Evolutionary conservation across 768 basidiomycete species (phyloP).

Genomic region (Mycena galopus): DNA sequence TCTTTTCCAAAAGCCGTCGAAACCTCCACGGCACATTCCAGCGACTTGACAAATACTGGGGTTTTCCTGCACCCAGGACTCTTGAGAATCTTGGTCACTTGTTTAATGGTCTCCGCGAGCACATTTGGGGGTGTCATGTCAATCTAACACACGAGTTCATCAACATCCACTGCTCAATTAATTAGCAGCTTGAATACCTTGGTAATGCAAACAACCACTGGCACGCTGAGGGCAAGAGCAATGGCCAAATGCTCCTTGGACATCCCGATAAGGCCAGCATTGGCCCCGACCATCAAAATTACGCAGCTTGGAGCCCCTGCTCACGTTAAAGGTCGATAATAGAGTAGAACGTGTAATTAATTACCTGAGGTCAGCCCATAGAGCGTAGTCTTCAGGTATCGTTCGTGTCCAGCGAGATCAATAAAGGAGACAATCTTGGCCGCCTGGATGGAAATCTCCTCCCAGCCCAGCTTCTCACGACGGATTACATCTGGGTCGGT

Average conservation of each 20-base stretch:
- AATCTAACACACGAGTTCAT: slow-evolving; percentile 74
- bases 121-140: slow-evolving; percentile 98
- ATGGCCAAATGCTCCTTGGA: slow-evolving; percentile 98
- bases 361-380: slow-evolving; percentile 90
- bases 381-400: slow-evolving; percentile 92
- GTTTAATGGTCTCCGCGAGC: slow-evolving; percentile 90
- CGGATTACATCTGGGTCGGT: slow-evolving; percentile 74
- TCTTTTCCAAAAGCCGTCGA: slow-evolving; percentile 81
- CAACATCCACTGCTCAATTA: neutral
- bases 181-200: slow-evolving; percentile 65
- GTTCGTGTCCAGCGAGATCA: slow-evolving; percentile 96
- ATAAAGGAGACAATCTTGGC: slow-evolving; percentile 97
- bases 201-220: slow-evolving; percentile 93
- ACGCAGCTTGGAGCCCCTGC: slow-evolving; percentile 87
- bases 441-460: slow-evolving; percentile 89
- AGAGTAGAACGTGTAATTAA: neutral
- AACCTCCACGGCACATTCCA: slow-evolving; percentile 85
- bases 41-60: slow-evolving; percentile 87
- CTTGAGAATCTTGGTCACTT: slow-evolving; percentile 91
- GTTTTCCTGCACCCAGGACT: slow-evolving; percentile 94
- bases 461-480: slow-evolving; percentile 94
- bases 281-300: slow-evolving; percentile 94
- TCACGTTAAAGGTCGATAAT: neutral
- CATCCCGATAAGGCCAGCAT: slow-evolving; percentile 93
- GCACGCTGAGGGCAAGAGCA: slow-evolving; percentile 92